phyloP scores from a whole-genome alignment of 164 flowering plant genomes.

The Warburgia ugandensis region DNA sequence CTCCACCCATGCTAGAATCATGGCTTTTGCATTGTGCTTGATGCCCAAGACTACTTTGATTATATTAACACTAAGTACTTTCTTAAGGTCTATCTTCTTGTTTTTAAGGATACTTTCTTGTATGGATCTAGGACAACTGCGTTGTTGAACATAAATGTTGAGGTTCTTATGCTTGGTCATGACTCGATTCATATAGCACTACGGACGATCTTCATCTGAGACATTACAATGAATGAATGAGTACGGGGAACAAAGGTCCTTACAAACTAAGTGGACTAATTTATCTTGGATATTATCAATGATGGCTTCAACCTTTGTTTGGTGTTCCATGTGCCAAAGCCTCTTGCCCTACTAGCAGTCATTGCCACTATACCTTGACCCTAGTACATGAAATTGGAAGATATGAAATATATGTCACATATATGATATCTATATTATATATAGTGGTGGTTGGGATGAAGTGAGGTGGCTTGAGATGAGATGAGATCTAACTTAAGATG shows the following conservation, averaged over 20 bases:
- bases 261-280: slow-evolving; percentile 8
- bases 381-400: no score
- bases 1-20: slow-evolving; percentile 2
- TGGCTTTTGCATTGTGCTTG: slow-evolving; percentile 18
- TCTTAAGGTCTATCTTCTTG: slow-evolving; percentile 15
- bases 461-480: no score
- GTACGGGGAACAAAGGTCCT: slow-evolving; percentile 7
- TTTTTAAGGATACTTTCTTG: slow-evolving; percentile 25
- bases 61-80: slow-evolving; percentile 1
- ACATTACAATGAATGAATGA: slow-evolving; percentile 38
- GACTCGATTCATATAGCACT: not conserved
- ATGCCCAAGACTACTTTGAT: slow-evolving; percentile 3
- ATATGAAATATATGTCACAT: no score
- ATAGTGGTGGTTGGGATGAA: no score
- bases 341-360: slow-evolving; percentile 17
- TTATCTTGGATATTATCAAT: slow-evolving; percentile 14
- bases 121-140: slow-evolving; percentile 19
- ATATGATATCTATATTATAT: no score
- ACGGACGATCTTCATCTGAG: slow-evolving; percentile 25
- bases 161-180: not conserved
- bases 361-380: slow-evolving; percentile 19
- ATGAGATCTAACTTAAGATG: no score
- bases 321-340: slow-evolving; percentile 12
- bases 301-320: slow-evolving; percentile 13
- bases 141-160: slow-evolving; percentile 8